These are phyloP conservation scores for Gamarada debralockiae DNA, from an alignment of 495 filamentous ascomycete genomes.

Conservation along the genomic window DNA sequence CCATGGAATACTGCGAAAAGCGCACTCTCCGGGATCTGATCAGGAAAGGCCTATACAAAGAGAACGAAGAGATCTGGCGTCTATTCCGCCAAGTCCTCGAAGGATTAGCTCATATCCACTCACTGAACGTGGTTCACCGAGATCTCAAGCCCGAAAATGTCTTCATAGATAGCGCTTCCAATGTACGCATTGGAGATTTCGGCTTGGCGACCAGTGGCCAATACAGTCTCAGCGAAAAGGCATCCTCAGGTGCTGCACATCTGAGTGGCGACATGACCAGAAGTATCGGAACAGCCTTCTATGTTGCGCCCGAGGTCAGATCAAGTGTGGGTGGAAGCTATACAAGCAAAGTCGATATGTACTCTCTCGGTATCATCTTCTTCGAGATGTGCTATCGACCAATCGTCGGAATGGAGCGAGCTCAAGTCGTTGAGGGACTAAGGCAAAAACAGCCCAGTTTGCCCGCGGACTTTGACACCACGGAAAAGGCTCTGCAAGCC, in stretches of 20 bases:
- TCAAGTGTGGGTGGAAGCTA: constrained; percentile 69
- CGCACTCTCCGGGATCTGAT: constrained; percentile 92
- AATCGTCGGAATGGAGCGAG: constrained; percentile 84
- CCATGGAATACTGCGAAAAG: constrained; percentile 98
- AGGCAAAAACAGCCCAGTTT: constrained; percentile 64
- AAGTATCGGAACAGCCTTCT: constrained; percentile 91
- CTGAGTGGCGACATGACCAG: constrained; percentile 59
- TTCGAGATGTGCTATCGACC: constrained; percentile 89
- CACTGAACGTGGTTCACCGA: constrained; percentile 88
- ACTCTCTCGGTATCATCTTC: constrained; percentile 93
- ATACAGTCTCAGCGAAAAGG: constrained; percentile 61
- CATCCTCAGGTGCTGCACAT: constrained; percentile 53
- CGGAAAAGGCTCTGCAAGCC: constrained; percentile 67
- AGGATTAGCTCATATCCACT: constrained; percentile 86
- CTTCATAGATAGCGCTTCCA: constrained; percentile 86
- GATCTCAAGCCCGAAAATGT: constrained; percentile 99
- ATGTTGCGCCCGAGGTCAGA: constrained; percentile 89
- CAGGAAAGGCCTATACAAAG: constrained; percentile 64
- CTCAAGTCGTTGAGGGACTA: constrained; percentile 65
- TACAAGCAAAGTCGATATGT: constrained; percentile 97
- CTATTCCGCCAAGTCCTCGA: constrained; percentile 89
- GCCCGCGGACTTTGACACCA: constrained; percentile 69
- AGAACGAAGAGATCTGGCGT: constrained; percentile 78
- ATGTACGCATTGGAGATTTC: constrained; percentile 95
- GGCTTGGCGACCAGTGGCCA: constrained; percentile 89